These are phyloP conservation scores for Zalaria sp. DNA, from an alignment of 2,329 filamentous ascomycete genomes.

Conservation along the genomic window DNA sequence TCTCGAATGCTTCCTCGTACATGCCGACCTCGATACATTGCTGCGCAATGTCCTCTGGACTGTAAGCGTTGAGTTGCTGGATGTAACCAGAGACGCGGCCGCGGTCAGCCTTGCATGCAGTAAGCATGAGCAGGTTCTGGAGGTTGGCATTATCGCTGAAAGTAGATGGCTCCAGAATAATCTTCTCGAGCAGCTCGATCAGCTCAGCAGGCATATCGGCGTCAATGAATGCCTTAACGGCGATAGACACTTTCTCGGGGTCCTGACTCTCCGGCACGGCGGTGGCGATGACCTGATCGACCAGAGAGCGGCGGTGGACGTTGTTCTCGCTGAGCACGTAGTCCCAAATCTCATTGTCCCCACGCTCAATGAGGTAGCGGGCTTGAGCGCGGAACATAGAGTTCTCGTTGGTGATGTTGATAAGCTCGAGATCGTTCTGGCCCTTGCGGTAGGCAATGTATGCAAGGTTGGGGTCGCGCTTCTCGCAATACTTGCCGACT, in stretches of 20 bases:
- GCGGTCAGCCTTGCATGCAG: constrained; percentile 93
- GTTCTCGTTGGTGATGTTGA: constrained; percentile 98
- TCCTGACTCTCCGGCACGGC: constrained; percentile 88
- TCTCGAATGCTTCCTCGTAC: constrained; percentile 93
- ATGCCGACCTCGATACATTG: constrained; percentile 92
- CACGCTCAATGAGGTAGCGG: constrained; percentile 81
- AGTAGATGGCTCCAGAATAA: constrained; percentile 95
- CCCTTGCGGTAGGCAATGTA: constrained; percentile 95
- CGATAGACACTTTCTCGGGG: constrained; percentile 86
- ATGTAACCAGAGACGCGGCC: constrained; percentile 92
- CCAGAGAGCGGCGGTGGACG: constrained; percentile 78
- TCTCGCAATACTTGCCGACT: constrained; percentile 97
- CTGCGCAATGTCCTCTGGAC: constrained; percentile 79
- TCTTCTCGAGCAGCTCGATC: constrained; percentile 97
- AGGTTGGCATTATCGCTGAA: constrained; percentile 97
- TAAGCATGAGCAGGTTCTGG: constrained; percentile 92
- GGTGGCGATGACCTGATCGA: constrained; percentile 92
- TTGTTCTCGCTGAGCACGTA: constrained; percentile 96
- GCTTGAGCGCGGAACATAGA: constrained; percentile 99
- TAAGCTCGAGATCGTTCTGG: constrained; percentile 91
- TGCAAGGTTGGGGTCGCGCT: constrained; percentile 89
- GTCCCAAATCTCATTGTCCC: constrained; percentile 79
- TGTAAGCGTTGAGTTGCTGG: constrained; percentile 77
- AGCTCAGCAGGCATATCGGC: constrained; percentile 86
- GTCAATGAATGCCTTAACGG: constrained; percentile 83